These are phyloP conservation scores for Castanospermum australe DNA, from an alignment of 306 rosid genomes.

Conservation along the genomic window DNA sequence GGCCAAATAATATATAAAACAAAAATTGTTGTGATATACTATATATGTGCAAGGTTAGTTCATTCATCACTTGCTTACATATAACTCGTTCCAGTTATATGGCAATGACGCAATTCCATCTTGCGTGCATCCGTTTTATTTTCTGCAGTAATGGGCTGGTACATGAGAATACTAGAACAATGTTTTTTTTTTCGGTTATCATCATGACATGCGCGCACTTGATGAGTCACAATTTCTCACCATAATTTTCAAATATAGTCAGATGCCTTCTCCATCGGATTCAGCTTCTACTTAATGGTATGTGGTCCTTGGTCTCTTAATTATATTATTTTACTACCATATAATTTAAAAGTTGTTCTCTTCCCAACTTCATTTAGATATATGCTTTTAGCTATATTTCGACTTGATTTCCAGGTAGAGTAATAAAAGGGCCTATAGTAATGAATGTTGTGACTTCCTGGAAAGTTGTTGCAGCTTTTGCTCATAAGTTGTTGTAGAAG, in stretches of 20 bases:
- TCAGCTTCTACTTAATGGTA: constrained; percentile 29
- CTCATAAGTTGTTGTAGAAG: no score
- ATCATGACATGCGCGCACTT: background rate
- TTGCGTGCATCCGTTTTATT: background rate
- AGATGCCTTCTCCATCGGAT: background rate
- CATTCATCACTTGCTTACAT: background rate
- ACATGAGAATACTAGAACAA: background rate
- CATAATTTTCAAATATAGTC: background rate
- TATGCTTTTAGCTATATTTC: background rate
- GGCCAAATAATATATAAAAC: background rate
- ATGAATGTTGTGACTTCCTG: background rate
- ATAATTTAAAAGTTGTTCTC: background rate
- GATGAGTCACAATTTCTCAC: background rate
- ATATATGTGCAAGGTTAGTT: background rate
- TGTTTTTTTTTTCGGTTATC: background rate
- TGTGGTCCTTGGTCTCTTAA: constrained; percentile 12
- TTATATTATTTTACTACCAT: background rate
- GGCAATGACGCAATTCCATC: background rate
- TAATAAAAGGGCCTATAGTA: background rate
- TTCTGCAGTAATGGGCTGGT: background rate
- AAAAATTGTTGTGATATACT: background rate
- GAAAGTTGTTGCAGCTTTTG: no score
- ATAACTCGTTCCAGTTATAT: background rate
- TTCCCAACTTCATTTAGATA: background rate
- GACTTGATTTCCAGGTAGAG: background rate